These are phyloP conservation scores for Leccinellum rugosiceps DNA, from an alignment of 768 basidiomycete genomes.

Conservation along the genomic window DNA sequence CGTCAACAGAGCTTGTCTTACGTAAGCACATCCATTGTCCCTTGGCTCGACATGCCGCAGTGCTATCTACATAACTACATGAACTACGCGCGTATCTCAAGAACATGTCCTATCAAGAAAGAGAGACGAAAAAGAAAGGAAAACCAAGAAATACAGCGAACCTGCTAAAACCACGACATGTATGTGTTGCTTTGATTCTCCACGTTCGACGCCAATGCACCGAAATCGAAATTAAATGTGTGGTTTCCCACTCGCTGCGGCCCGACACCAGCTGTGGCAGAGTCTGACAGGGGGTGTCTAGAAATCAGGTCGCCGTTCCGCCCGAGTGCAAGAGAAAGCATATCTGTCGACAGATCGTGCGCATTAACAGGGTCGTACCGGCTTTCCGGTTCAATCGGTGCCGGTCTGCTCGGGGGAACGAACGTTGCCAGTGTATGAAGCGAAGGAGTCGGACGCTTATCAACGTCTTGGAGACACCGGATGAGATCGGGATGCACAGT, in stretches of 20 bases:
- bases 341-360: constrained; percentile 32
- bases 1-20: constrained; percentile 23
- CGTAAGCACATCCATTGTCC: constrained; percentile 22
- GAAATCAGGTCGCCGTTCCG: constrained; percentile 26
- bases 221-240: constrained; percentile 60
- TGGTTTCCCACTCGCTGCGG: constrained; percentile 47
- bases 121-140: not conserved
- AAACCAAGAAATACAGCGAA: constrained; percentile 8
- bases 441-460: constrained; percentile 15
- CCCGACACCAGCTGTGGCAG: constrained; percentile 20
- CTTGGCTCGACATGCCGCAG: not conserved
- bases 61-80: constrained; percentile 2
- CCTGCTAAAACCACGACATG: constrained; percentile 63
- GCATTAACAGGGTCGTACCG: constrained; percentile 18
- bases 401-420: constrained; percentile 14
- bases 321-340: constrained; percentile 31
- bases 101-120: constrained; percentile 16
- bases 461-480: constrained; percentile 25
- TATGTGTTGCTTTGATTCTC: constrained; percentile 55
- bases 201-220: constrained; percentile 51
- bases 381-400: constrained; percentile 14
- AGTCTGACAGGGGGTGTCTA: constrained; percentile 17
- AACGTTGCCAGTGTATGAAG: constrained; percentile 25
- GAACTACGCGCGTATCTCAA: constrained; percentile 11
- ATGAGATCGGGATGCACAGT: constrained; percentile 24